Evolutionary conservation across 371 early-diverging fungal genomes (phyloP).

Genomic region (Syncephalis fuscata): DNA sequence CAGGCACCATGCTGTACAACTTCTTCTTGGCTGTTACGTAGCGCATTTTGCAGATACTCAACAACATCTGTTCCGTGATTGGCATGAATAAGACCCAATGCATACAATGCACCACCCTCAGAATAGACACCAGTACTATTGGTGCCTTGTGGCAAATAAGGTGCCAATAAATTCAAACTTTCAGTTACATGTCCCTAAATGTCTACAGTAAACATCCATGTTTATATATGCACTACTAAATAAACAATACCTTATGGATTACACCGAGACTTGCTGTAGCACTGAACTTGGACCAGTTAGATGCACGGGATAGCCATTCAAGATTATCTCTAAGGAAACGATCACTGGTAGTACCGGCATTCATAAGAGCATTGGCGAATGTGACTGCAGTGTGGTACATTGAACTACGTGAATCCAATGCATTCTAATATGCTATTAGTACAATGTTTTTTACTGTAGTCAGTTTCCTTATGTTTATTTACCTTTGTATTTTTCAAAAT

Average conservation of each 20-base stretch:
- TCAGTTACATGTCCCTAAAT: slow-evolving; percentile 77
- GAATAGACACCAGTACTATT: slow-evolving; percentile 71
- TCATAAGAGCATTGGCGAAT: slow-evolving; percentile 97
- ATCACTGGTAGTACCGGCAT: slow-evolving; percentile 97
- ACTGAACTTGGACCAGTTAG: slow-evolving; percentile 98
- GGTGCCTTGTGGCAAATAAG: slow-evolving; percentile 90
- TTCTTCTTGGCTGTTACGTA: slow-evolving; percentile 71
- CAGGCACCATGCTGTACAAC: slow-evolving; percentile 96
- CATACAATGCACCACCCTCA: slow-evolving; percentile 97
- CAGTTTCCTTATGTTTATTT: no score
- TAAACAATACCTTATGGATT: slow-evolving; percentile 69
- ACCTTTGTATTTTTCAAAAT: slow-evolving; percentile 81
- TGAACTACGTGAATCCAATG: slow-evolving; percentile 80
- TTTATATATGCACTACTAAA: neutral
- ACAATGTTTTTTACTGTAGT: slow-evolving; percentile 6
- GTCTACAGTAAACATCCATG: neutral
- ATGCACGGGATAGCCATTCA: slow-evolving; percentile 94
- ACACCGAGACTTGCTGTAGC: slow-evolving; percentile 98
- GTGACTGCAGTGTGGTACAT: slow-evolving; percentile 89
- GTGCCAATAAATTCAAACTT: slow-evolving; percentile 64
- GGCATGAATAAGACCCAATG: slow-evolving; percentile 95
- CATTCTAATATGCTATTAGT: slow-evolving; percentile 30
- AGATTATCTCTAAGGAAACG: slow-evolving; percentile 94
- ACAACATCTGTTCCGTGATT: slow-evolving; percentile 74
- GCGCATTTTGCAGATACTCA: slow-evolving; percentile 61